Evolutionary conservation across 768 basidiomycete genomes (phyloP).

Genomic region (Stropharia rugosoannulata): DNA sequence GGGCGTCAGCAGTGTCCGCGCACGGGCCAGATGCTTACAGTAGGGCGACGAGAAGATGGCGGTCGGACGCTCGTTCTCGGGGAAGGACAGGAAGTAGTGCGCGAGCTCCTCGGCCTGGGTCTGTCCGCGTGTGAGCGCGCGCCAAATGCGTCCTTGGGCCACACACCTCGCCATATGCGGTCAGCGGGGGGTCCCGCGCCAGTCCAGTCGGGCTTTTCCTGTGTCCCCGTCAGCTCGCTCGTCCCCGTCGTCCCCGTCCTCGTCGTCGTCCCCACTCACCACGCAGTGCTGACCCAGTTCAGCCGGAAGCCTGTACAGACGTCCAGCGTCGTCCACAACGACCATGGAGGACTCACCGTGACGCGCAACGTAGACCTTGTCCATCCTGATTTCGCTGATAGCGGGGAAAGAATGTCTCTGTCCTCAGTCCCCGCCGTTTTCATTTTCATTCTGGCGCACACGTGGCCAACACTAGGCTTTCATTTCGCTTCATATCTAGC

Average conservation of each 20-base stretch:
- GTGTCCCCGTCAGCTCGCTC: slow-evolving; percentile 9
- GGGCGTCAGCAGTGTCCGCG: neutral
- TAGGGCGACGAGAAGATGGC: slow-evolving; percentile 85
- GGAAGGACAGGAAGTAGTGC: slow-evolving; percentile 59
- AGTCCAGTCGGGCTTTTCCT: slow-evolving; percentile 70
- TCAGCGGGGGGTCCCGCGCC: slow-evolving; percentile 70
- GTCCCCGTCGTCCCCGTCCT: no score
- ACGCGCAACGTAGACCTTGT: slow-evolving; percentile 67
- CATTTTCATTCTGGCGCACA: slow-evolving; percentile 9
- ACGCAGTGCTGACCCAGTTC: slow-evolving; percentile 68
- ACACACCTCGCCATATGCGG: slow-evolving; percentile 66
- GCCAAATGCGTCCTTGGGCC: neutral
- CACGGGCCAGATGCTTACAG: slow-evolving; percentile 42
- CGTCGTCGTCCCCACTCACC: slow-evolving; percentile 41
- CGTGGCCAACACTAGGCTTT: slow-evolving; percentile 22
- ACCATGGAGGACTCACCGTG: slow-evolving; percentile 46
- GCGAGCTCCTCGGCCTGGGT: slow-evolving; percentile 75
- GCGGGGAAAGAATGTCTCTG: slow-evolving; percentile 5
- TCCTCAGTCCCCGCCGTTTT: neutral
- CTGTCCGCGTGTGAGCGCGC: slow-evolving; percentile 27
- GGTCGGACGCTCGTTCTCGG: slow-evolving; percentile 66
- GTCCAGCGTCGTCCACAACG: neutral
- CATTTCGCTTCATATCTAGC: slow-evolving; percentile 14
- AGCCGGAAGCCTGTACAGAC: slow-evolving; percentile 60
- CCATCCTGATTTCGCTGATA: slow-evolving; percentile 26